Base-by-base conservation (phyloP, 768 basidiomycete species). In the Cystofilobasidium bisporidii region DNA sequence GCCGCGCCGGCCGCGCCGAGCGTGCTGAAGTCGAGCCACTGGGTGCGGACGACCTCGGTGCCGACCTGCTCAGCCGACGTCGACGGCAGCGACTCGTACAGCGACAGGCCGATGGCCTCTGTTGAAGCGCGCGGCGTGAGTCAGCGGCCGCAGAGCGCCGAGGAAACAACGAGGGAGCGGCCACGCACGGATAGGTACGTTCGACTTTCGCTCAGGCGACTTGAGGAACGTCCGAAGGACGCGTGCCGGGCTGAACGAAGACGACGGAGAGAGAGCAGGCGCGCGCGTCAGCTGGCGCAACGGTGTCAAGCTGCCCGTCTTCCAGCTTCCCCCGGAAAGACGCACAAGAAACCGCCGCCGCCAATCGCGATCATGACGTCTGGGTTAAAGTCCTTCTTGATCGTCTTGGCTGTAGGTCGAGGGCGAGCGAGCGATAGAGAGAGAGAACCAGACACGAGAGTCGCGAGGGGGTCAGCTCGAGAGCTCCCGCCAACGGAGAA, bases 51-150 rank as follows among this genome's bases (percentile, higher is more conserved):
- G 71, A 99, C 90, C 76, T 96, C 86, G 82, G 59, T 61, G 41
- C 64, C 61, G 61, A 91, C 82, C 75, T 86, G 83, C 72, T 91
- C 85, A 33, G 77, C 84, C 1, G 84, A 84, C 4, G 84, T 83
- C 22, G 86, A 89, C 8, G 86, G 85, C 22, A 98, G 81, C 32
- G 88, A 84, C 76, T 99, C 96, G 73, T 99, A 99, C 3, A 99
- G 81, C 8, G 91, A 93, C 38, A 99, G 83, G 2, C 96, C 93
- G 71, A 99, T 97, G 6, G 96, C 94, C 76, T 92, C 68, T 69
- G 38, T 28, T 18, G 36, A 8, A 15, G 22, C 12, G 24, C 17
- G 6, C 6, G 40, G 28, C 36, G 12, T 36, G 6, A 36, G 36
- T 36, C 36, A 12, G 36, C 36, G n/a, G n/a, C n/a, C n/a, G n/a